Percentiles rank a stretch among this genome's conserved stretches.
These are phyloP conservation scores for Proliferodiscus dingleyae DNA, from an alignment of 2,329 filamentous ascomycete genomes.

Conservation along the genomic window DNA sequence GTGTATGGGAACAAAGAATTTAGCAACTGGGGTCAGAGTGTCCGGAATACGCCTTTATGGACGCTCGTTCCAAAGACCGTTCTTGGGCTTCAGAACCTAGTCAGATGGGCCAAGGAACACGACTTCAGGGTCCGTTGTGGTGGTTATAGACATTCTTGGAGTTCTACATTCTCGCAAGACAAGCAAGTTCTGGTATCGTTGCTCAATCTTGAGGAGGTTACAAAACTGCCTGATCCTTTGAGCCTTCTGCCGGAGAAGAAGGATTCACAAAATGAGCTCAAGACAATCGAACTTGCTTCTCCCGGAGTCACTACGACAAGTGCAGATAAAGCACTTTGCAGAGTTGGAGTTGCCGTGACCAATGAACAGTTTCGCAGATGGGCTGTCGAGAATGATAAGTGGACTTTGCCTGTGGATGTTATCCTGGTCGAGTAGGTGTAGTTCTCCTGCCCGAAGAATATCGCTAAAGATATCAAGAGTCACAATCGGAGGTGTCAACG, in stretches of 20 bases:
- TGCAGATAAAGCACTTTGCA: slow-evolving; percentile 33
- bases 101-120: slow-evolving; percentile 34
- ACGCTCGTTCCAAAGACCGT: slow-evolving; percentile 40
- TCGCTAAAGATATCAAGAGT: slow-evolving; percentile 27
- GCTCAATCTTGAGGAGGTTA: slow-evolving; percentile 35
- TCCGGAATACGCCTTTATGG: slow-evolving; percentile 35
- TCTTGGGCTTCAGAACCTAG: slow-evolving; percentile 37
- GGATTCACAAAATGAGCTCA: slow-evolving; percentile 34
- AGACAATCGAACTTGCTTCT: slow-evolving; percentile 34
- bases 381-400: slow-evolving; percentile 37
- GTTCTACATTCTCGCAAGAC: slow-evolving; percentile 36
- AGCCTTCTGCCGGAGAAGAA: slow-evolving; percentile 27
- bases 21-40: slow-evolving; percentile 39
- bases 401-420: slow-evolving; percentile 41
- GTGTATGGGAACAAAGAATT: slow-evolving; percentile 33
- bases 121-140: slow-evolving; percentile 37
- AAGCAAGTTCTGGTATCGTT: slow-evolving; percentile 40
- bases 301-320: slow-evolving; percentile 11
- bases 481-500: slow-evolving; percentile 43
- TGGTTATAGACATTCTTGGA: slow-evolving; percentile 42
- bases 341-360: slow-evolving; percentile 40
- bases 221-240: slow-evolving; percentile 35
- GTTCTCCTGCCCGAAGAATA: neutral
- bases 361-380: slow-evolving; percentile 43
- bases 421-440: slow-evolving; percentile 39